Base-by-base conservation (phyloP, 2,329 filamentous ascomycete genomes). In the Aspergillus piperis region DNA sequence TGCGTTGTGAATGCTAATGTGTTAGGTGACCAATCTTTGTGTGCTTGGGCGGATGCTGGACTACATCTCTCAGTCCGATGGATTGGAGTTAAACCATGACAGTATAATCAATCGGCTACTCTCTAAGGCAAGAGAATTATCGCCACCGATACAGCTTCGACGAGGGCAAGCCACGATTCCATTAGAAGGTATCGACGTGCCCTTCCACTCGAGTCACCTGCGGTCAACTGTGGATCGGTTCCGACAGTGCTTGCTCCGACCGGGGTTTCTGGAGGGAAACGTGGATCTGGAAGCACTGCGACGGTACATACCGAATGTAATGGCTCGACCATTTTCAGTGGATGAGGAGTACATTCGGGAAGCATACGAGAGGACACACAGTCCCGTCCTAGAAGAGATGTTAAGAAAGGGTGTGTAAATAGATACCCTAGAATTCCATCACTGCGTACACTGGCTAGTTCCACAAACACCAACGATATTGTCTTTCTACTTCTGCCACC, bases 311-410 rank as follows among this genome's bases (percentile, higher is more conserved):
- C 94, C 94, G 68, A 98, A 98, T 79, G 92, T 98, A 67, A 97
- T 94, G 62, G 94, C 94, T 58, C 88, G 88, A 80, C 94, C 94
- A 13, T 98, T 98, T 75, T 91, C 91, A 75, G 81, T 97, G 65
- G 96, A 92, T 60, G 95, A 91, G 83, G 92, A 96, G 80, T 98
- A 98, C 82, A 97, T 98, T 79, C 92, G 96, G 84, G 93, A 97
- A 72, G 94, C 97, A 55, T 96, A 96, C 81, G 87, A 87, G 70
- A 79, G 98, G 74, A 98, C 94, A 57, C 96, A 57, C 8, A 68
- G 66, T 41, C 62, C 65, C 8, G 47, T 68, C 11, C 17, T 68
- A 27, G 59, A 27, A 3, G 57, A 65, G 42, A 64, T 67, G 0
- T 13, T 67, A 17, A 49, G 60, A 47, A 13, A 7, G 41, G 36